Evolutionary conservation across 2,329 filamentous ascomycete species (phyloP), one percentile per base, ranked within the genome.

Genomic region (Monilinia fructicola): DNA sequence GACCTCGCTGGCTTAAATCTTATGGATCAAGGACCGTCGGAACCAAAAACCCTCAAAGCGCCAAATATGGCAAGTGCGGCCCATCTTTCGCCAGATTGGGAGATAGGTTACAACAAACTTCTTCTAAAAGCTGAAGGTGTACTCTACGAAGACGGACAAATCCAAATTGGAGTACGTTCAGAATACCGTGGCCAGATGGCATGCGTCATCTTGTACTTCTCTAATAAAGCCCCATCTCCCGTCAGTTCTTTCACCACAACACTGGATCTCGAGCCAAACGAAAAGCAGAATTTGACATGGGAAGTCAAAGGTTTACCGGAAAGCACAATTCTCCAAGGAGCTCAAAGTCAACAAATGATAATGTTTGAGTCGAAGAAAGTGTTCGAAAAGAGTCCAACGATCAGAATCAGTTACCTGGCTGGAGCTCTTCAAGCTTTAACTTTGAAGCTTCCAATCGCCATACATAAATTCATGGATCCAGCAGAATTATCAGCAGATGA

Each of bases 381-480:
- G 18, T 98, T 98, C 76, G 84, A 85, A 2, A 90, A 93, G 73
- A 86, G 91, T 23, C 95, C 96, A 0, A 99, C 95, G 0, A 93
- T 99, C 60, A 88, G 95, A 67, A 90, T 99, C 75, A 96, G 92
- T 63, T 99, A 98, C 77, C 85, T 99, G 55, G 94, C 95, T 0
- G 96, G 95, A 69, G 92, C 95, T 2, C 81, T 99, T 66, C 95
- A 99, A 78, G 94, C 92, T 1, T 82, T 98, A 50, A 99, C 95
- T 0, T 81, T 99, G 52, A 94, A 96, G 77, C 83, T 99, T 5
- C 95, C 95, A 0, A 86, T 99, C 4, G 82, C 91, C 0, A 86
- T 94, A 64, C 94, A 98, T 79, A 97, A 97, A 77, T 99, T 97
- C 76, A 97, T 98, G 93, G 93, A 97, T 70, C 87, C 91, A 0